Base-by-base conservation (phyloP, 2,329 filamentous ascomycete genomes). In the Teratosphaeria pseudoeucalypti region DNA sequence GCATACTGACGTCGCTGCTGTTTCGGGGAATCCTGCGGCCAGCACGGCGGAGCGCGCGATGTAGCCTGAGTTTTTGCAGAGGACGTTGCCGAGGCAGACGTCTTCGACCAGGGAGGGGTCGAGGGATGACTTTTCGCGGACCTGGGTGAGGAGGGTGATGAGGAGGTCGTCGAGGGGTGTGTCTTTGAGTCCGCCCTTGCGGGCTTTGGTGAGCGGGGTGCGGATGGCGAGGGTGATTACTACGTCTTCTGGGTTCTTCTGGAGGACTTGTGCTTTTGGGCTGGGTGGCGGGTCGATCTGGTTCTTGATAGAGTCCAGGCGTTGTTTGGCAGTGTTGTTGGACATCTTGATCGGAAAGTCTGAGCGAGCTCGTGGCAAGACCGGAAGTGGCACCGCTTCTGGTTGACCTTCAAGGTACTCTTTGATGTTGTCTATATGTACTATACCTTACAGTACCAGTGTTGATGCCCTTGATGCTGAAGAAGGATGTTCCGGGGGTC, bases 141-240 rank as follows among this genome's bases (percentile, higher is more conserved):
- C 77, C 65, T 78, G 73, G 78, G 94, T 89, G 67, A 97, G 78
- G 55, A 95, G 79, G 60, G 90, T 84, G 72, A 90, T 90, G 62
- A 95, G 74, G 59, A 97, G 80, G 75, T 86, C 92, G 75, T 97
- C 92, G 63, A 97, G 83, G 43, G 82, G 82, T 5, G 91, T 94
- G 74, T 97, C 92, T 80, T 96, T 96, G 81, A 97, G 88, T 52
- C 90, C 90, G 65, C 92, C 92, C 81, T 95, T 96, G 74, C 82
- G 82, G 57, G 83, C 90, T 79, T 96, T 96, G 71, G 87, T 82
- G 63, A 97, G 82, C 0, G 92, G 90, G 27, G 92, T 96, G 58
- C 92, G 89, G 69, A 92, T 80, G 29, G 92, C 92, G 60, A 94
- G 84, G 9, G 94, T 97, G 72, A 97, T 95, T 72, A 97, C 92